Conservation (phyloP, 2,329 filamentous ascomycete species). For the Bipolaris gigantea region DNA sequence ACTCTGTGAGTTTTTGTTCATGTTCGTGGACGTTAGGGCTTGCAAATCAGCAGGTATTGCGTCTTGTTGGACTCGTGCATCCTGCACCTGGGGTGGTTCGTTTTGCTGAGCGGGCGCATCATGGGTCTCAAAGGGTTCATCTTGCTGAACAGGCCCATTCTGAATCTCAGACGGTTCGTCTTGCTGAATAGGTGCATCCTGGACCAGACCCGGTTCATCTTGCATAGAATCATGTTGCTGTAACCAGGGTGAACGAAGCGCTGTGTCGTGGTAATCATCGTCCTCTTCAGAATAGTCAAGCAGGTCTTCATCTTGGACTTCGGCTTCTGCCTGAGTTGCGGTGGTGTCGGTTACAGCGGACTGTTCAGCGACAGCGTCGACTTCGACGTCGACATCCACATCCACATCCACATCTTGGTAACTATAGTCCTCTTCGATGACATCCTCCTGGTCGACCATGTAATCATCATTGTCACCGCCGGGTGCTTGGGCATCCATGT, state of each 20-base stretch:
- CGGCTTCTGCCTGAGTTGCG: not conserved
- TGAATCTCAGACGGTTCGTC: not conserved
- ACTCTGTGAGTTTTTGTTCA: conserved; percentile 5
- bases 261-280: conserved; percentile 12
- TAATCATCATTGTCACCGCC: conserved; percentile 38
- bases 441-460: conserved; percentile 43
- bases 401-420: conserved; percentile 3
- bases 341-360: not conserved
- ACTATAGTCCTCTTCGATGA: conserved; percentile 33
- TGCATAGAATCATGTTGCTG: conserved; percentile 3
- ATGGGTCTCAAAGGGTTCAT: not conserved
- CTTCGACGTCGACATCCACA: conserved; percentile 17
- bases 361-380: conserved; percentile 8
- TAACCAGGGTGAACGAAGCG: conserved; percentile 1
- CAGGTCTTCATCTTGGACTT: conserved; percentile 31
- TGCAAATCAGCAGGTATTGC: conserved; percentile 13
- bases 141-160: conserved; percentile 4
- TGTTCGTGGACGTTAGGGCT: conserved; percentile 4
- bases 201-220: not conserved
- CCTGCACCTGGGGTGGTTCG: not conserved
- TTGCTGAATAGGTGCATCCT: conserved; percentile 1
- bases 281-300: conserved; percentile 44
- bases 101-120: not conserved
- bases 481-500: conserved; percentile 17
- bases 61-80: conserved; percentile 6